phyloP scores from a whole-genome alignment of 768 basidiomycete genomes.

The Austroboletus eburneus region DNA sequence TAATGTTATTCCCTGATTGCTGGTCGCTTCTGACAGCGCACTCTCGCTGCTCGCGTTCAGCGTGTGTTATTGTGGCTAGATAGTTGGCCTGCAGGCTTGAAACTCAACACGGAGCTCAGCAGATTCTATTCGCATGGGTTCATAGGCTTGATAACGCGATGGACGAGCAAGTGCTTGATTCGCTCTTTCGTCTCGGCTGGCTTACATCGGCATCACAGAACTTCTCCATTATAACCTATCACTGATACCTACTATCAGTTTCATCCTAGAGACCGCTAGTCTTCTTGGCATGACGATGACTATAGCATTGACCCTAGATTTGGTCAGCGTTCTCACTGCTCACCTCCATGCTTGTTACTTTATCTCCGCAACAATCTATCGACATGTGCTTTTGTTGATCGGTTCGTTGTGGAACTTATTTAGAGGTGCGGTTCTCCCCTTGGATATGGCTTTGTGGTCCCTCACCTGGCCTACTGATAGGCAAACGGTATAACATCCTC shows the following conservation, averaged over 20 bases:
- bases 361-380: conserved; percentile 58
- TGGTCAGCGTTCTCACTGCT: conserved; percentile 59
- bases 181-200: background rate
- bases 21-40: conserved; percentile 13
- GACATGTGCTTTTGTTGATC: conserved; percentile 50
- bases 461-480: conserved; percentile 35
- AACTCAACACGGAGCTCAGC: conserved; percentile 94
- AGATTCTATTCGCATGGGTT: conserved; percentile 76
- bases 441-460: background rate
- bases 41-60: conserved; percentile 37
- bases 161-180: conserved; percentile 59
- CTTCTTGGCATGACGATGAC: conserved; percentile 58
- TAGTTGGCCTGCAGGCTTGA: conserved; percentile 93
- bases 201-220: conserved; percentile 8
- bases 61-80: conserved; percentile 76
- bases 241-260: conserved; percentile 22
- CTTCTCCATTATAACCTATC: conserved; percentile 21
- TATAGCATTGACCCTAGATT: conserved; percentile 62
- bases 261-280: conserved; percentile 34
- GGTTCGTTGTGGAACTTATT: conserved; percentile 86
- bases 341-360: conserved; percentile 73
- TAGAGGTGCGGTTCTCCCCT: conserved; percentile 51
- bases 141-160: conserved; percentile 56
- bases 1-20: background rate
- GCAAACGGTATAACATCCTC: conserved; percentile 84